Evolutionary conservation across 2,329 filamentous ascomycete genomes (phyloP).

Genomic region (Fusarium sp.): DNA sequence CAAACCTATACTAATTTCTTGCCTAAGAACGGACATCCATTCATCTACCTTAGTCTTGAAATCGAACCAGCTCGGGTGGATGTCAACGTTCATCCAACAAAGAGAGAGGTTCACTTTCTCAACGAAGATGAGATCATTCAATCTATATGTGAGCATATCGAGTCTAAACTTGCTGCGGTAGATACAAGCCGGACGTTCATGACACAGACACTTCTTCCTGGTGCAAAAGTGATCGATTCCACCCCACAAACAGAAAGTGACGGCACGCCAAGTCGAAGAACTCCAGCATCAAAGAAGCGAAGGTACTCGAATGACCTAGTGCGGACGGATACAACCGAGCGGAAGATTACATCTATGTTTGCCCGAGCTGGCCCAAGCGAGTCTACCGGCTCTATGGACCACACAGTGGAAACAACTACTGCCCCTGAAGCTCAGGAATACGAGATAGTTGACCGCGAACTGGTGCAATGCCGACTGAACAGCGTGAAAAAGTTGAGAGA

Average conservation of each 20-base stretch:
- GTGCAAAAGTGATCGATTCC: slow-evolving; percentile 53
- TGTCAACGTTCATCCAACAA: slow-evolving; percentile 97
- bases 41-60: slow-evolving; percentile 89
- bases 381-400: slow-evolving; percentile 25
- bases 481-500: slow-evolving; percentile 87
- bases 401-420: slow-evolving; percentile 48
- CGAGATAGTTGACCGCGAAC: slow-evolving; percentile 74
- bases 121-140: slow-evolving; percentile 98
- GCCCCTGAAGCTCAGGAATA: slow-evolving; percentile 70
- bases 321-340: slow-evolving; percentile 84
- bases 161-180: slow-evolving; percentile 80
- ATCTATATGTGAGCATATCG: slow-evolving; percentile 81
- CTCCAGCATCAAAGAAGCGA: slow-evolving; percentile 51
- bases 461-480: slow-evolving; percentile 76
- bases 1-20: slow-evolving; percentile 88
- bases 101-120: slow-evolving; percentile 94
- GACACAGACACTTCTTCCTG: slow-evolving; percentile 88
- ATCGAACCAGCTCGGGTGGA: slow-evolving; percentile 93
- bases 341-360: slow-evolving; percentile 98
- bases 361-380: slow-evolving; percentile 56
- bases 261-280: slow-evolving; percentile 45
- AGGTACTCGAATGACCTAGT: slow-evolving; percentile 78
- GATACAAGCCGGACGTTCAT: slow-evolving; percentile 95
- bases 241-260: slow-evolving; percentile 42
- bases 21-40: slow-evolving; percentile 93